These are phyloP conservation scores for Otatea glauca DNA, from an alignment of 176 grass and related monocot genomes.

Conservation along the genomic window DNA sequence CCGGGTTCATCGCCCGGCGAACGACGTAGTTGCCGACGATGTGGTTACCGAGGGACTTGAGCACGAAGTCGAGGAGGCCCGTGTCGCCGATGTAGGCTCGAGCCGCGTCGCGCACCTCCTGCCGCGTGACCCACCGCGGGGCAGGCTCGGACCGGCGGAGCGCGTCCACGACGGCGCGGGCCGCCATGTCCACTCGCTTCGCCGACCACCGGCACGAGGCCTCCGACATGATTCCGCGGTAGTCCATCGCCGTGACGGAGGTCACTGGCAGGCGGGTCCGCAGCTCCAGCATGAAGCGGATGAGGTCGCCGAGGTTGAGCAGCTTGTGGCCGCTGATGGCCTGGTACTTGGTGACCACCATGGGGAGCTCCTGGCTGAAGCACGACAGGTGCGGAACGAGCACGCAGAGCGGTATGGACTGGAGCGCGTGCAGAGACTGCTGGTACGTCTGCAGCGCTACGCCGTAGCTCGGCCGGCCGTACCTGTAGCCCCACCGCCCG, in stretches of 20 bases:
- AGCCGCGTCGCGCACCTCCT: slow-evolving; percentile 87
- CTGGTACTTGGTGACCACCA: slow-evolving; percentile 80
- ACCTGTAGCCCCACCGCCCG: slow-evolving; percentile 79
- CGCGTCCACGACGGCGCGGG: slow-evolving; percentile 79
- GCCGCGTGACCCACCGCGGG: slow-evolving; percentile 79
- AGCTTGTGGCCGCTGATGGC: slow-evolving; percentile 67
- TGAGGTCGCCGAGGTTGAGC: slow-evolving; percentile 64
- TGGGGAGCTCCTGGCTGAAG: slow-evolving; percentile 62
- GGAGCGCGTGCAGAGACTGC: slow-evolving; percentile 71
- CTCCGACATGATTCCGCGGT: slow-evolving; percentile 72
- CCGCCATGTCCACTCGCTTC: slow-evolving; percentile 85
- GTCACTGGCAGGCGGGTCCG: slow-evolving; percentile 60
- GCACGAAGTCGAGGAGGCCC: slow-evolving; percentile 84
- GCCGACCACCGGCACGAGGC: slow-evolving; percentile 81
- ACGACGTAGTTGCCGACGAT: slow-evolving; percentile 84
- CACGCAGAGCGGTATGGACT: slow-evolving; percentile 65
- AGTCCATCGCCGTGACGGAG: slow-evolving; percentile 63
- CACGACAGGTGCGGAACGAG: slow-evolving; percentile 55
- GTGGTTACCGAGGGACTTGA: slow-evolving; percentile 94
- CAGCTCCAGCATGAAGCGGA: slow-evolving; percentile 92
- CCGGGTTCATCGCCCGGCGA: slow-evolving; percentile 84
- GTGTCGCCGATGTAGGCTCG: slow-evolving; percentile 83
- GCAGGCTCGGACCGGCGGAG: slow-evolving; percentile 64
- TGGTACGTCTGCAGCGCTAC: slow-evolving; percentile 62
- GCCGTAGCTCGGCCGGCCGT: slow-evolving; percentile 68